These are phyloP conservation scores for Catunica adiposa DNA, from an alignment of 2,329 filamentous ascomycete genomes.

Conservation along the genomic window DNA sequence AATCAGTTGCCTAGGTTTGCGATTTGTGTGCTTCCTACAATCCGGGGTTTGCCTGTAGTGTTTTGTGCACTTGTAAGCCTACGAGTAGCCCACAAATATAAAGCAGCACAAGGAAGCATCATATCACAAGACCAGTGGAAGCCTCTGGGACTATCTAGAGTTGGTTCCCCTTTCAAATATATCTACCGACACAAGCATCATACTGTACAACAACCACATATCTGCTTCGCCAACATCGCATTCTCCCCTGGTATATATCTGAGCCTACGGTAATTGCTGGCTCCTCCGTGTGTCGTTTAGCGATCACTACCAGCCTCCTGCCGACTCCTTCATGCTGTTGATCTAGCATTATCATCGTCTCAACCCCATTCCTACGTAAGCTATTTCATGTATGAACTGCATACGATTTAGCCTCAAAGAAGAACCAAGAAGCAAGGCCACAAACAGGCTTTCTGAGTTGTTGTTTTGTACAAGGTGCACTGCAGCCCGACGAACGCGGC, in stretches of 20 bases:
- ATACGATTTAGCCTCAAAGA: neutral
- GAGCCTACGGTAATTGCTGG: neutral
- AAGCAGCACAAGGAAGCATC: no score
- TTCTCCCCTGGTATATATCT: neutral
- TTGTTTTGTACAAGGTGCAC: neutral
- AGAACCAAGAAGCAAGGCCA: neutral
- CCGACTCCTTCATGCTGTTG: neutral
- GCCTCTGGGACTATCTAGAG: neutral
- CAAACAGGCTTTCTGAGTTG: neutral
- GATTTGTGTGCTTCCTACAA: neutral
- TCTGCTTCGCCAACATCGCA: neutral
- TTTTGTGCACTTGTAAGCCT: neutral
- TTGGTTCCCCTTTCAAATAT: neutral
- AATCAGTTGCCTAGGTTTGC: neutral
- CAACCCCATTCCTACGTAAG: neutral
- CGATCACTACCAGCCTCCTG: neutral
- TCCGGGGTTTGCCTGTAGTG: neutral
- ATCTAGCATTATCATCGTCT: no score
- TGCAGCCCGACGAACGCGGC: neutral
- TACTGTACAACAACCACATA: neutral
- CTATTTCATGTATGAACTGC: no score
- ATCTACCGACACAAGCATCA: neutral
- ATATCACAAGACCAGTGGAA: no score
- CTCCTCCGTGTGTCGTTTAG: neutral
- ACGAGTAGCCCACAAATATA: no score